phyloP scores from a whole-genome alignment of 129 eudicot genomes.

The Tagetes patula region DNA sequence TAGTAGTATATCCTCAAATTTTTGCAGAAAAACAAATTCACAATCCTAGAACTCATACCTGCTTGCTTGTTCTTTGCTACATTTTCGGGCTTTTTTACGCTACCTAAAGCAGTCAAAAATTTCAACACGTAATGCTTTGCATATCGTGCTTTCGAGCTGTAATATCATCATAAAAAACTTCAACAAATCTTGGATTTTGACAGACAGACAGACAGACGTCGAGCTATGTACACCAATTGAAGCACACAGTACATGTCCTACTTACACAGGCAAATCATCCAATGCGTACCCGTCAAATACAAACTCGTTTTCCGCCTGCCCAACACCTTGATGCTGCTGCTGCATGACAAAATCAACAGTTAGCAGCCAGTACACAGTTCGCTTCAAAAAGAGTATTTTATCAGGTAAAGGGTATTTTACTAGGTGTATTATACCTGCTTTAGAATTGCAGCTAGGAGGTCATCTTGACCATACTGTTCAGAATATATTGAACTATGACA shows the following conservation, averaged over 20 bases:
- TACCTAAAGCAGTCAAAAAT: conserved; percentile 43
- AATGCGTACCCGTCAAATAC: conserved; percentile 68
- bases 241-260: conserved; percentile 14
- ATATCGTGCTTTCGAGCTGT: conserved; percentile 24
- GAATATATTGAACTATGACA: conserved; percentile 39
- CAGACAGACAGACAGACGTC: conserved; percentile 1
- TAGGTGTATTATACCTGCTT: conserved; percentile 52
- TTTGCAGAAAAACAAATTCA: conserved; percentile 28
- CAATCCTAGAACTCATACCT: conserved; percentile 31
- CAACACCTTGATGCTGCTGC: conserved; percentile 55
- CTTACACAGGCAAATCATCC: conserved; percentile 75
- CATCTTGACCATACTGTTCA: conserved; percentile 73
- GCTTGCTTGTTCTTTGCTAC: conserved; percentile 16
- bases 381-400: too few species aligned
- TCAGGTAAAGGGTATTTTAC: neutral
- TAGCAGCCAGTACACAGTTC: neutral
- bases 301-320: conserved; percentile 52
- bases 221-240: conserved; percentile 47
- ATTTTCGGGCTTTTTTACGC: conserved; percentile 29
- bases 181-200: conserved; percentile 24
- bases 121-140: conserved; percentile 44
- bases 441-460: conserved; percentile 73
- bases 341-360: conserved; percentile 19
- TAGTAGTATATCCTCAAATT: conserved; percentile 31
- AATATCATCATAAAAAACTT: conserved; percentile 25